Evolutionary conservation across 306 rosid species (phyloP).

Genomic region (Cucurbita maxima): DNA sequence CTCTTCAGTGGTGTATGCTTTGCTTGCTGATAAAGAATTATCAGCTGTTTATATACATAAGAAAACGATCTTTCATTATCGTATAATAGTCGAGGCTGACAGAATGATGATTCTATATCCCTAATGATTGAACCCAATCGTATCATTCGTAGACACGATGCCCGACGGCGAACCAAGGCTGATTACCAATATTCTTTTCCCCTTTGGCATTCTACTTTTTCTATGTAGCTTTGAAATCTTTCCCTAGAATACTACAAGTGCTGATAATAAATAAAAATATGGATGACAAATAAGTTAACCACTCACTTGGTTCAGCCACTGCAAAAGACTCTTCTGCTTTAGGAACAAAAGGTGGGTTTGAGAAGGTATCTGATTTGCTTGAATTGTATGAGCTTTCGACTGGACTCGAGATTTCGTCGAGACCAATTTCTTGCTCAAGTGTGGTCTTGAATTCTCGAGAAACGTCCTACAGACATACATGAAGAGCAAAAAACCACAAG

Average conservation of each 20-base stretch:
- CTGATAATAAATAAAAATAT: neutral
- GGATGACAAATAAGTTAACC: slow-evolving; percentile 6
- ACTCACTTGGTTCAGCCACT: slow-evolving; percentile 63
- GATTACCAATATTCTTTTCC: neutral
- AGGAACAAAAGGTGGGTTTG: slow-evolving; percentile 35
- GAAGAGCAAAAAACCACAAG: slow-evolving; percentile 12
- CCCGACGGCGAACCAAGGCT: neutral
- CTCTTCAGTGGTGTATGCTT: slow-evolving; percentile 65
- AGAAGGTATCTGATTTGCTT: slow-evolving; percentile 12
- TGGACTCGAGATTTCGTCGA: slow-evolving; percentile 63
- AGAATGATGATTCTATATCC: neutral
- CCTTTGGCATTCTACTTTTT: neutral
- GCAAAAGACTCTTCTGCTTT: slow-evolving; percentile 24
- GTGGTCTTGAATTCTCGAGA: slow-evolving; percentile 90
- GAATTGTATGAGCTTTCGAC: slow-evolving; percentile 27
- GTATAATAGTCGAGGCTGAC: neutral
- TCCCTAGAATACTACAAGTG: slow-evolving; percentile 1
- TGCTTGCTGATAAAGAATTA: slow-evolving; percentile 22
- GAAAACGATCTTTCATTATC: neutral
- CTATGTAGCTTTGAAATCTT: neutral
- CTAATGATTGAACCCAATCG: neutral
- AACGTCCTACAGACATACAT: slow-evolving; percentile 46
- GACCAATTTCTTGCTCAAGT: slow-evolving; percentile 97
- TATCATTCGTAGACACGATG: neutral
- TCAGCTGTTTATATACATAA: slow-evolving; percentile 17